Base-by-base conservation (phyloP, 306 rosid species). In the Vigna unguiculata region DNA sequence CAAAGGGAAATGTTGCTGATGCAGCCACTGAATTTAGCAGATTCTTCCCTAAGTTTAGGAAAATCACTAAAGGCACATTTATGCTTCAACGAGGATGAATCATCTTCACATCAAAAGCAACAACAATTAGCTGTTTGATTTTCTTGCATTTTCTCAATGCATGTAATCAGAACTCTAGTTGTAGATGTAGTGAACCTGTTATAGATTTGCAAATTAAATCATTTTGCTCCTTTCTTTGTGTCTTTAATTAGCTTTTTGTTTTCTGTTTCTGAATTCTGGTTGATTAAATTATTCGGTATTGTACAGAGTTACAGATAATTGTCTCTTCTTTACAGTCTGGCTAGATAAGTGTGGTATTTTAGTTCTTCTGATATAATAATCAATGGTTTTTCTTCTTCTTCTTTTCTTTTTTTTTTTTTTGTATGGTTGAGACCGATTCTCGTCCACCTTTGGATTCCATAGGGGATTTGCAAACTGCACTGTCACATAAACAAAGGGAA, bases 91-190 rank as follows among this genome's bases (percentile, higher is more conserved):
- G 93, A 95, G 47, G 99, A 95, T 60, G 96, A 95, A 80, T 49
- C 97, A 71, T 51, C 94, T 67, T 82, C 91, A 9, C 91, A 83
- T 82, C 88, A 89, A 74, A 85, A 87, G 21, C 95, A 87, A 68
- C 96, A 90, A 72, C 91, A 89, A 64, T 87, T 92, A 74, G 96
- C 96, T 84, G 96, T 89, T 81, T 95, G 78, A 86, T 59, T 79
- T 79, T 79, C 48, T 12, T 51, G 70, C 59, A 70, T 74, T 78
- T 43, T 41, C 84, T 55, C 78, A 21, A 75, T 70, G 86, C 77
- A 61, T 85, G 79, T 77, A 81, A 58, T 69, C 62, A 83, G 79
- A 74, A 77, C 41, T 69, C 62, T 87, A 77, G 80, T 43, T 78
- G 59, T 79, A 82, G 83, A 59, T 49, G 80, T 60, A 79, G 70